Conservation (phyloP, 345 rosid species). For the Eutrema heterophyllum region DNA sequence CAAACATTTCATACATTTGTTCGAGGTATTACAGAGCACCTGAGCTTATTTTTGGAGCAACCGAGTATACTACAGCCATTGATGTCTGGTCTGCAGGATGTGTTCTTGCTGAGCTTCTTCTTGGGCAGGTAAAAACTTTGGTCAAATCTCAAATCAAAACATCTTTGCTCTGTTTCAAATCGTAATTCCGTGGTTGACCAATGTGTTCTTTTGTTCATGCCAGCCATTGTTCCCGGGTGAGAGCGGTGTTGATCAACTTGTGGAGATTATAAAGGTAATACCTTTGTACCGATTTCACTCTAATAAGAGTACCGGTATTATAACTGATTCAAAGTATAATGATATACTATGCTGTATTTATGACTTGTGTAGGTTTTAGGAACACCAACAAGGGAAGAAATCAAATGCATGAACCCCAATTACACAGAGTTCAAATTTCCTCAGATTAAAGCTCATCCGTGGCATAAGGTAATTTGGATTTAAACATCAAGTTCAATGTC, state of each 20-base stretch:
- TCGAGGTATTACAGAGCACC: conserved; percentile 99
- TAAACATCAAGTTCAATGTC: neutral
- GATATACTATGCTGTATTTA: conserved; percentile 3
- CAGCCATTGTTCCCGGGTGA: conserved; percentile 98
- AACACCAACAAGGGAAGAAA: conserved; percentile 97
- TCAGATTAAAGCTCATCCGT: conserved; percentile 97
- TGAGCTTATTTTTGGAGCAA: conserved; percentile 96
- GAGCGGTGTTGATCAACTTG: conserved; percentile 98
- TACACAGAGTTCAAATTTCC: conserved; percentile 96
- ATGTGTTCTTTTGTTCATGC: conserved; percentile 16
- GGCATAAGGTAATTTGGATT: conserved; percentile 73
- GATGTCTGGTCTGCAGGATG: conserved; percentile 99
- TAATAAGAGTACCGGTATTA: neutral
- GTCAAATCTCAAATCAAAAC: neutral
- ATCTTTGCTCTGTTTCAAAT: neutral
- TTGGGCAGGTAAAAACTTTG: conserved; percentile 65
- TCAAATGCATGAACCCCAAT: conserved; percentile 98
- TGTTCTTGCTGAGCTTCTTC: conserved; percentile 87
- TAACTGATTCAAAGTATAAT: neutral
- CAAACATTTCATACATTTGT: conserved; percentile 90
- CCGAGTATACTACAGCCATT: conserved; percentile 91
- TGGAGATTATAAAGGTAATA: conserved; percentile 88
- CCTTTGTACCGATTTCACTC: neutral
- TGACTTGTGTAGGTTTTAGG: conserved; percentile 65
- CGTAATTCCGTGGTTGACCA: neutral